Evolutionary conservation across 768 basidiomycete genomes (phyloP).

Genomic region (Panaeolus papilionaceus): DNA sequence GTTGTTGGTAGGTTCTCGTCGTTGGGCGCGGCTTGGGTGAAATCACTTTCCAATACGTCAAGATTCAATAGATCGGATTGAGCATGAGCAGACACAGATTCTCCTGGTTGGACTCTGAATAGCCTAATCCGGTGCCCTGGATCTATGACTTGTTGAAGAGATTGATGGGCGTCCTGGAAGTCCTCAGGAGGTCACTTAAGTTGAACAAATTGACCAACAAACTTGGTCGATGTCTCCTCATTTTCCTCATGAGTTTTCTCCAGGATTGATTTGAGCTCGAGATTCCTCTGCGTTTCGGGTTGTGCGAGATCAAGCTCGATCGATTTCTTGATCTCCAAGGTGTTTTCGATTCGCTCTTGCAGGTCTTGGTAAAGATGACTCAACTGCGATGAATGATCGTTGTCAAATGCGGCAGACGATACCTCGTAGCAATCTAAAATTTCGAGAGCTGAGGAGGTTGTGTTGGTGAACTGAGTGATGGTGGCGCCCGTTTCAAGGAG

Average conservation of each 20-base stretch:
- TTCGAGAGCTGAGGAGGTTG: not conserved
- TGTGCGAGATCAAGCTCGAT: not conserved
- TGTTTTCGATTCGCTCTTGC: not conserved
- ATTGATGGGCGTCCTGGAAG: no score
- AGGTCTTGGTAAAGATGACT: not conserved
- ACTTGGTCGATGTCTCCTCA: not conserved
- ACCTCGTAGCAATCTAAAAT: not conserved
- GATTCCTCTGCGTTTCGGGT: not conserved
- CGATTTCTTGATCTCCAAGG: not conserved
- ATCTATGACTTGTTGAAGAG: no score
- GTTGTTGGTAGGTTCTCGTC: no score
- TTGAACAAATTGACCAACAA: not conserved
- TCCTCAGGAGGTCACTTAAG: no score
- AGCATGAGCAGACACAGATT: no score
- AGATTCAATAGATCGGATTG: no score
- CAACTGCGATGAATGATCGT: no score
- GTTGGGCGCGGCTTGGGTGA: no score
- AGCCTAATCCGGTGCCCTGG: no score
- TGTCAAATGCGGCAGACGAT: not conserved
- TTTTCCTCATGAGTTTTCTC: not conserved
- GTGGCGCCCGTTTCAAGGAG: no score
- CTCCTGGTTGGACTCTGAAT: no score
- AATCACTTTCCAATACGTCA: no score
- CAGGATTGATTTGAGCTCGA: not conserved
- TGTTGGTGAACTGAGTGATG: not conserved